These are phyloP conservation scores for Gyrodon lividus DNA, from an alignment of 768 basidiomycete genomes.

Conservation along the genomic window DNA sequence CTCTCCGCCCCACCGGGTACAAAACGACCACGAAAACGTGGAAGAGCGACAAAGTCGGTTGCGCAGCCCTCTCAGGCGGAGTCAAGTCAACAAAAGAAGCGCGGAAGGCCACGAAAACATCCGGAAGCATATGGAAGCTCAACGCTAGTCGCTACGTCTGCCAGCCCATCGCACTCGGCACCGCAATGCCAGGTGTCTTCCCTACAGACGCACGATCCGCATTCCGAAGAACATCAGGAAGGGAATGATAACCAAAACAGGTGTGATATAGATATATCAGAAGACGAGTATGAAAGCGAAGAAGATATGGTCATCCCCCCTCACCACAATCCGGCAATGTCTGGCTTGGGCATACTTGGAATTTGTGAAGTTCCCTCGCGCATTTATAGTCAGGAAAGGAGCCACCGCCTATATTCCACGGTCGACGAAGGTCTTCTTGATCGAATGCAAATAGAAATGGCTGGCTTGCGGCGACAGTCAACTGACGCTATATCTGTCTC, in stretches of 20 bases:
- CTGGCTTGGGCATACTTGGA: conserved; percentile 38
- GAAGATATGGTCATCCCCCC: conserved; percentile 55
- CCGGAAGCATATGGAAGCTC: conserved; percentile 16
- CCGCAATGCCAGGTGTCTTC: conserved; percentile 27
- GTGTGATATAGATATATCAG: conserved; percentile 42
- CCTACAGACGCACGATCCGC: conserved; percentile 27
- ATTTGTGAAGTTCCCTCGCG: conserved; percentile 38
- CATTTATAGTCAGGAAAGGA: conserved; percentile 40
- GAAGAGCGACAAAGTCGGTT: conserved; percentile 53
- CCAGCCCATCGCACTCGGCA: conserved; percentile 17
- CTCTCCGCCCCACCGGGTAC: conserved; percentile 81
- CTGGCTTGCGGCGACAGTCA: conserved; percentile 60
- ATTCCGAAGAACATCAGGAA: conserved; percentile 41
- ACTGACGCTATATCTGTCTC: conserved; percentile 67
- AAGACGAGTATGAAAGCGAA: conserved; percentile 63
- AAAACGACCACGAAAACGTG: conserved; percentile 81
- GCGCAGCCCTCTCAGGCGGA: conserved; percentile 15
- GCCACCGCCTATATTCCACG: conserved; percentile 22
- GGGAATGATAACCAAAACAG: conserved; percentile 38
- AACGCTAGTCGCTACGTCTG: conserved; percentile 8
- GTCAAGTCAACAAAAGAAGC: conserved; percentile 34
- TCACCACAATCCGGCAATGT: conserved; percentile 40
- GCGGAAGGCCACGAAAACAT: conserved; percentile 40
- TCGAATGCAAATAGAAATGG: conserved; percentile 65
- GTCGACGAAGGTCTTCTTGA: conserved; percentile 50